phyloP scores from a whole-genome alignment of 1,139 yeast species.

The Kodamaea suecica region DNA sequence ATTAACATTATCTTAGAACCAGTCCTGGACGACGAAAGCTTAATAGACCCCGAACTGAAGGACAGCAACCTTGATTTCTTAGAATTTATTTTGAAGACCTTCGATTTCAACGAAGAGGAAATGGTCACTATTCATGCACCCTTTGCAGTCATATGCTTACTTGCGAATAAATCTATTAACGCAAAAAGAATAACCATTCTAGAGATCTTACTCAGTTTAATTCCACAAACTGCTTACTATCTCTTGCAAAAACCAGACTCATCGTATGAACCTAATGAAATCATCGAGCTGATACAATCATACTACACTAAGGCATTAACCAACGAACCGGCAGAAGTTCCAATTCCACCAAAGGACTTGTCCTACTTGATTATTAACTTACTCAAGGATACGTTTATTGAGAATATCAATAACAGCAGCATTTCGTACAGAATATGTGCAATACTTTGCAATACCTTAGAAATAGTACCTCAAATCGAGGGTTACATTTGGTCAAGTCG shows the following conservation, averaged over 20 bases:
- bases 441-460: conserved; percentile 14
- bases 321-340: conserved; percentile 4
- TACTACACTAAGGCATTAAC: conserved; percentile 10
- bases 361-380: conserved; percentile 6
- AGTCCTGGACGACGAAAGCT: too few species aligned
- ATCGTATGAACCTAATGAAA: background rate
- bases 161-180: conserved; percentile 16
- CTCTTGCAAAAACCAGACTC: background rate
- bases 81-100: conserved; percentile 57
- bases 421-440: conserved; percentile 9
- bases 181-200: conserved; percentile 34
- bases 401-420: conserved; percentile 4
- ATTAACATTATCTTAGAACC: conserved; percentile 29
- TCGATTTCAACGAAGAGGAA: conserved; percentile 81
- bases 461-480: conserved; percentile 10
- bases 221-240: conserved; percentile 34
- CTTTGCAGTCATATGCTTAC: conserved; percentile 51
- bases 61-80: conserved; percentile 40
- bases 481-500: conserved; percentile 9
- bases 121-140: conserved; percentile 79
- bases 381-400: conserved; percentile 5
- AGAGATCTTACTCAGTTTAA: conserved; percentile 38
- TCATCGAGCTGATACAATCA: conserved; percentile 5
- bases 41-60: too few species aligned
- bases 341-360: conserved; percentile 7